Conservation (phyloP, 2,329 filamentous ascomycete genomes). For the Knufia petricola region DNA sequence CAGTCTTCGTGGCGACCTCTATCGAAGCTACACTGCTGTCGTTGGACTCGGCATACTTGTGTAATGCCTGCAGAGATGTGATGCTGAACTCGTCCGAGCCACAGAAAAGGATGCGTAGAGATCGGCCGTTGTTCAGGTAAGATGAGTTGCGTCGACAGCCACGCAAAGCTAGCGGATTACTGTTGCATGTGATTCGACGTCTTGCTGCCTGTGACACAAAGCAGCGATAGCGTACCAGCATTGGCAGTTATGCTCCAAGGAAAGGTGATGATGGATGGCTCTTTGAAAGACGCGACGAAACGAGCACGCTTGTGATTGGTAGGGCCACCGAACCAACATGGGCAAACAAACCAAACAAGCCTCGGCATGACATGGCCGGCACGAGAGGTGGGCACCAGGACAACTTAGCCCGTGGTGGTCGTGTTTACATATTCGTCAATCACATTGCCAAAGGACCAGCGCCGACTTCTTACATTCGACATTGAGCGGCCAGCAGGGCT, state of each 20-base stretch:
- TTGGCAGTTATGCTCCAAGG: background rate
- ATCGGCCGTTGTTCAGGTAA: conserved; percentile 27
- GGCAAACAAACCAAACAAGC: background rate
- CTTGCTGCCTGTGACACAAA: background rate
- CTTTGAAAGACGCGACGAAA: too few species aligned
- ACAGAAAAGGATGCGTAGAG: conserved; percentile 82
- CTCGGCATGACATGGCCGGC: background rate
- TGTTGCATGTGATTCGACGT: background rate
- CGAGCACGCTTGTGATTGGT: too few species aligned
- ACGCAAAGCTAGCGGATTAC: background rate
- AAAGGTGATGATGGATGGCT: too few species aligned
- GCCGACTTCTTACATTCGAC: too few species aligned
- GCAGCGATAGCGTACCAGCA: background rate
- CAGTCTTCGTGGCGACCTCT: conserved; percentile 73
- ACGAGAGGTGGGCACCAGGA: too few species aligned
- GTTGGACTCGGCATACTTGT: conserved; percentile 47
- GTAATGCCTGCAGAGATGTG: conserved; percentile 60
- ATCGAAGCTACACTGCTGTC: conserved; percentile 59
- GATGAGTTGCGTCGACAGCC: background rate
- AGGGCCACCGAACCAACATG: too few species aligned
- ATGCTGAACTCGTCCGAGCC: conserved; percentile 89
- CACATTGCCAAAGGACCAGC: too few species aligned
- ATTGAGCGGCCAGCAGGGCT: background rate
- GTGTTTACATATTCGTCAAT: too few species aligned
- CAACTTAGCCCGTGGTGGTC: too few species aligned